These are phyloP conservation scores for Suhomyces bribrorum DNA, from an alignment of 1,139 yeast genomes.

Conservation along the genomic window DNA sequence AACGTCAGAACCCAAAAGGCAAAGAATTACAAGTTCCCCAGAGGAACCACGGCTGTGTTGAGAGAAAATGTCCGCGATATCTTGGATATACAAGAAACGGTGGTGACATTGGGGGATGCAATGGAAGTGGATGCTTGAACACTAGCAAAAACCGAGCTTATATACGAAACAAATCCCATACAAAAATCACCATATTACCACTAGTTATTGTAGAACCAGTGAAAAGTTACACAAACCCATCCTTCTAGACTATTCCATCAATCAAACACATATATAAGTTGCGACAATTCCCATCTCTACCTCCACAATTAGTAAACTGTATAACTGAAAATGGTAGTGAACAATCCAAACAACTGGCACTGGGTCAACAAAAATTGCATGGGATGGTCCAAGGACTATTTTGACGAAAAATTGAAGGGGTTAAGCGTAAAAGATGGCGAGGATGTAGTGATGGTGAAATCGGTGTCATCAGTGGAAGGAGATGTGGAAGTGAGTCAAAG, in stretches of 20 bases:
- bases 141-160: too few relatives aligned
- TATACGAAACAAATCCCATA: too few relatives aligned
- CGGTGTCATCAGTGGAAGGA: constrained; percentile 78
- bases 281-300: background rate
- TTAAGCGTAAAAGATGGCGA: constrained; percentile 38
- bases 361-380: constrained; percentile 99
- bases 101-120: constrained; percentile 48
- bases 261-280: background rate
- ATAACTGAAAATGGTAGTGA: constrained; percentile 40
- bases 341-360: constrained; percentile 70
- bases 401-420: constrained; percentile 58
- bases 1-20: constrained; percentile 83
- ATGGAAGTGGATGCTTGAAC: constrained; percentile 76
- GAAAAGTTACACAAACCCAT: constrained; percentile 9
- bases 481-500: constrained; percentile 97
- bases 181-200: too few relatives aligned
- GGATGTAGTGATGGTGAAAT: constrained; percentile 45
- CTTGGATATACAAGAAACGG: constrained; percentile 72
- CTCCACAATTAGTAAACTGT: background rate
- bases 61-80: constrained; percentile 63
- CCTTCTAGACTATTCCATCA: constrained; percentile 16
- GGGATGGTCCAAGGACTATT: constrained; percentile 83
- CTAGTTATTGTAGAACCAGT: too few relatives aligned
- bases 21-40: constrained; percentile 74
- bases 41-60: constrained; percentile 90